These are phyloP conservation scores for Cladosporium sp. DNA, from an alignment of 2,329 filamentous ascomycete genomes.

Conservation along the genomic window DNA sequence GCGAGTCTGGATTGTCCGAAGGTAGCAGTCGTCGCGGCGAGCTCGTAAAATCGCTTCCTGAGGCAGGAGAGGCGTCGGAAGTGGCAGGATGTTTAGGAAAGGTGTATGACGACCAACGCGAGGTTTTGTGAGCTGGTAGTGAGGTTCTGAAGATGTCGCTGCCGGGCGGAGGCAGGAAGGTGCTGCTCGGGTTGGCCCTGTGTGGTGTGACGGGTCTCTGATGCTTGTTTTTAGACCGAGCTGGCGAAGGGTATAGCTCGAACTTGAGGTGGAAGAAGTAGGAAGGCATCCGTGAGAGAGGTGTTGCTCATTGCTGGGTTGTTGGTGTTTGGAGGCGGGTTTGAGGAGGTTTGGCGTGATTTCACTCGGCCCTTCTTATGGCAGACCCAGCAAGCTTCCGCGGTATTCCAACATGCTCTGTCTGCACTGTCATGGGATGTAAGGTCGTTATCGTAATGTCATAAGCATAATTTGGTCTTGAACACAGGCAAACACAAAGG, in stretches of 20 bases:
- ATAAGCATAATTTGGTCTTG: not conserved
- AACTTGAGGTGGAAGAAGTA: conserved; percentile 65
- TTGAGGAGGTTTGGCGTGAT: not conserved
- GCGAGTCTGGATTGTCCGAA: conserved; percentile 27
- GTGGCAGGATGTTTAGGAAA: conserved; percentile 18
- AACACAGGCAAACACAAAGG: not conserved
- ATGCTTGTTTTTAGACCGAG: conserved; percentile 15
- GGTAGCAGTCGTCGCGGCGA: conserved; percentile 17
- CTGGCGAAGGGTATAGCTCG: conserved; percentile 54
- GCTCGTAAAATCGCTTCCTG: conserved; percentile 13
- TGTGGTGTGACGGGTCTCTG: not conserved
- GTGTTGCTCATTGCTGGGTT: conserved; percentile 7
- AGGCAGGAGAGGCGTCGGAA: conserved; percentile 7
- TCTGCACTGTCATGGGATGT: not conserved
- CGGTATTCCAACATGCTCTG: not conserved
- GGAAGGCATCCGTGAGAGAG: conserved; percentile 32
- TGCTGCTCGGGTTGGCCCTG: conserved; percentile 14
- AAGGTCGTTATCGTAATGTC: not conserved
- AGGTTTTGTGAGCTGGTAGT: conserved; percentile 45
- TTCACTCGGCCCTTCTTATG: not conserved
- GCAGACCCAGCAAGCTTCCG: not conserved
- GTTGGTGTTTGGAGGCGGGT: not conserved
- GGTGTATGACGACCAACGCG: conserved; percentile 38
- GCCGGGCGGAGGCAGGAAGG: conserved; percentile 42
- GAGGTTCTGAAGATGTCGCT: conserved; percentile 48